Evolutionary conservation across 495 filamentous ascomycete species (phyloP).

Genomic region (Tuber magnatum): DNA sequence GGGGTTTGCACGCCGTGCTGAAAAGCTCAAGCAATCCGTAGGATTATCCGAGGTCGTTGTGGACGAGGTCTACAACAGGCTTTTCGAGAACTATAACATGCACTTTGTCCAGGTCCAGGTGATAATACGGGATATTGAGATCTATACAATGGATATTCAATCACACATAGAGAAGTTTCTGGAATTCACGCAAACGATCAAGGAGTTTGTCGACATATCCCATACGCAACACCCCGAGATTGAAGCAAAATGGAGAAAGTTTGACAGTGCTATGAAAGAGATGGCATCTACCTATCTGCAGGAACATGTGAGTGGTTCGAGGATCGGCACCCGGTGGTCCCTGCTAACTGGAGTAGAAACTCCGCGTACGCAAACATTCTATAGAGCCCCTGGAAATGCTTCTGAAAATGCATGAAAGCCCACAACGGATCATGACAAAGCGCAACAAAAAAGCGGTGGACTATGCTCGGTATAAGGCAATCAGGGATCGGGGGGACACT

Average conservation of each 20-base stretch:
- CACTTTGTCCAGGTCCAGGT: conserved; percentile 85
- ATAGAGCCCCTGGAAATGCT: conserved; percentile 80
- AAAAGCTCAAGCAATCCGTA: conserved; percentile 65
- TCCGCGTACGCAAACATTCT: conserved; percentile 67
- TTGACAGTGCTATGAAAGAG: conserved; percentile 72
- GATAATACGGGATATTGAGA: conserved; percentile 80
- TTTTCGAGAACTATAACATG: conserved; percentile 56
- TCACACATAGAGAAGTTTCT: conserved; percentile 64
- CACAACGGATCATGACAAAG: conserved; percentile 81
- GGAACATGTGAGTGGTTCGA: conserved; percentile 65
- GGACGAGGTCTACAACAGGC: conserved; percentile 67
- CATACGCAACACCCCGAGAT: conserved; percentile 64
- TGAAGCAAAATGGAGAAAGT: conserved; percentile 83
- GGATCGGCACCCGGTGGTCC: neutral
- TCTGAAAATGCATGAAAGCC: conserved; percentile 70
- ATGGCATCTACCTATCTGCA: conserved; percentile 68
- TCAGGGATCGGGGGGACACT: conserved; percentile 70
- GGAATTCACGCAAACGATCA: conserved; percentile 34
- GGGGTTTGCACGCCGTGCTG: conserved; percentile 75
- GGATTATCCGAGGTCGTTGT: conserved; percentile 60
- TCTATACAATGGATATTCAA: conserved; percentile 66
- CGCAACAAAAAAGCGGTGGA: conserved; percentile 81
- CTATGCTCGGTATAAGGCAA: conserved; percentile 69
- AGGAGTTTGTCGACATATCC: conserved; percentile 51
- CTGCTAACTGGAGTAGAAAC: conserved; percentile 50